A percentile compares a stretch with the other conserved stretches of the same genome.
phyloP scores from a whole-genome alignment of 208 protist genomes.

The Crithidia brevicula region DNA sequence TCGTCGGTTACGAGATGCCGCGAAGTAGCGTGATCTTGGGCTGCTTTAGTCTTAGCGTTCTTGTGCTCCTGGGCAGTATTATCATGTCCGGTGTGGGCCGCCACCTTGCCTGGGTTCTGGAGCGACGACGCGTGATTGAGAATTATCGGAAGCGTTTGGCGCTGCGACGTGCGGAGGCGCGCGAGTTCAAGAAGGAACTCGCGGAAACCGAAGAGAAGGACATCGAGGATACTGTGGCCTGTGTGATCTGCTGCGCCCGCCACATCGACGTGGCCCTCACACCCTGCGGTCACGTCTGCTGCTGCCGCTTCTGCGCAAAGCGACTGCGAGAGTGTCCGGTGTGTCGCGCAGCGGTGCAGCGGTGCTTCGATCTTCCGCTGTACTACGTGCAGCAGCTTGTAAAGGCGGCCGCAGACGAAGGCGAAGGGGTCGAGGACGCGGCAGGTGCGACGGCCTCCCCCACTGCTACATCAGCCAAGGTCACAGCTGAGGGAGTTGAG shows the following conservation, averaged over 20 bases:
- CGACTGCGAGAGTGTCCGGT: slow-evolving; percentile 48
- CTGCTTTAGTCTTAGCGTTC: slow-evolving; percentile 37
- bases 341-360: slow-evolving; percentile 41
- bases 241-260: slow-evolving; percentile 52
- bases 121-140: slow-evolving; percentile 39
- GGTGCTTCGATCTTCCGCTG: slow-evolving; percentile 42
- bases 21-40: slow-evolving; percentile 34
- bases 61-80: slow-evolving; percentile 47
- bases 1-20: slow-evolving; percentile 43
- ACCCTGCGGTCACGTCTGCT: slow-evolving; percentile 54
- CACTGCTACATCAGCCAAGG: not conserved
- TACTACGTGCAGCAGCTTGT: slow-evolving; percentile 44
- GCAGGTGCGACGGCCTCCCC: not conserved
- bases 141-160: slow-evolving; percentile 22
- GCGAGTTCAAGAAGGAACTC: slow-evolving; percentile 36
- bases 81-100: slow-evolving; percentile 42
- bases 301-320: slow-evolving; percentile 46
- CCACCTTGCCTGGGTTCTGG: slow-evolving; percentile 39
- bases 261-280: slow-evolving; percentile 48
- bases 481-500: not conserved
- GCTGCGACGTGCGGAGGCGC: slow-evolving; percentile 36
- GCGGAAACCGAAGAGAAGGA: slow-evolving; percentile 35
- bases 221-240: slow-evolving; percentile 37
- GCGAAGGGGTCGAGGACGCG: slow-evolving; percentile 2
- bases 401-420: not conserved